Evolutionary conservation across 2,329 filamentous ascomycete genomes (phyloP), one percentile per base, ranked within the genome.

Genomic region (Ophiostoma populinum): DNA sequence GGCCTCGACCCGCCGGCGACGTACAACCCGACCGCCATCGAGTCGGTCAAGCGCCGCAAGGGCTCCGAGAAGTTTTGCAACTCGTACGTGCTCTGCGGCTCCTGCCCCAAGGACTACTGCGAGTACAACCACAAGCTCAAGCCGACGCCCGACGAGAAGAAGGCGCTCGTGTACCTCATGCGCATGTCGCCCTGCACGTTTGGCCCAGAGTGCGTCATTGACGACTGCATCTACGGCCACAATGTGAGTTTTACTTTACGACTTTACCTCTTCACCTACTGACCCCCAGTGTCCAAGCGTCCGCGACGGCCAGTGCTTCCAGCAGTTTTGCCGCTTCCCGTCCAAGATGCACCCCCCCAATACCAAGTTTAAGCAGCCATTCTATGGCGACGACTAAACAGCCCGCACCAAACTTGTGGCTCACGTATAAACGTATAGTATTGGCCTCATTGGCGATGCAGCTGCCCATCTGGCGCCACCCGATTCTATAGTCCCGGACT

Each of bases 201-300:
- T 20, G 65, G 67, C 0, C 70, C 75, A 47, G 57, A 67, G n/a
- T 75, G 70, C 43, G 61, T 65, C 6, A 52, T 61, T 4, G 58
- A 63, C 2, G 62, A 65, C 41, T 75, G 70, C 47, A 73, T 75
- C 39, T 75, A 75, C 44, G 70, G 70, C 3, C 70, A 75, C 47
- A 63, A 75, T 45, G 67, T 70, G 47, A 20, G 13, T 28, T 18
- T 22, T 18, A 3, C 7, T 10, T 10, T 25, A 7, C 25, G 11
- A 5, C n/a, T 19, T 7, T 17, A 10, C 15, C 12, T 20, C 13
- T 21, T 32, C 16, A 24, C 38, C n/a, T 8, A 37, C 15, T 7
- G 8, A 17, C 20, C 4, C 12, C 9, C 37, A 70, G 66, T 71
- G 67, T 43, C 65, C 67, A 0, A 69, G 59, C 40, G 56, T 65